Evolutionary conservation across 345 rosid genomes (phyloP).

Genomic region (Punica granatum): DNA sequence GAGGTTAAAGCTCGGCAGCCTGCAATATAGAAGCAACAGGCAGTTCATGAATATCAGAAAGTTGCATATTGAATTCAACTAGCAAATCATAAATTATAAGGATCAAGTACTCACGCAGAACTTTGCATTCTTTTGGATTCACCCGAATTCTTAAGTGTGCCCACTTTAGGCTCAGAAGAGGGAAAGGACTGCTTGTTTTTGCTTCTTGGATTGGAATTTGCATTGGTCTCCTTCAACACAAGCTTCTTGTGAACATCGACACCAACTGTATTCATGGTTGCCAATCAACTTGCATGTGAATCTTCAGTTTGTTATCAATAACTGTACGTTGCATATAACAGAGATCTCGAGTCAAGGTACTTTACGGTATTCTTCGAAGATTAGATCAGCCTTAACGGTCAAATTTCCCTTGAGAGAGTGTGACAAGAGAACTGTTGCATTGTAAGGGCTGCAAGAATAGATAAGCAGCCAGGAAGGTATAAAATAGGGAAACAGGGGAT

Average conservation of each 20-base stretch:
- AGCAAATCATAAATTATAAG: conserved; percentile 1
- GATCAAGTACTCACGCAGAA: conserved; percentile 34
- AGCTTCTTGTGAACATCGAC: conserved; percentile 65
- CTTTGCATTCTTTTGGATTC: conserved; percentile 16
- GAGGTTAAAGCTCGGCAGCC: conserved; percentile 94
- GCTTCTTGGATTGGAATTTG: conserved; percentile 16
- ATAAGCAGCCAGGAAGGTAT: not conserved
- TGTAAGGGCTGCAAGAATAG: conserved; percentile 67
- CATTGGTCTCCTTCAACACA: conserved; percentile 29
- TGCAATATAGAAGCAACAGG: conserved; percentile 24
- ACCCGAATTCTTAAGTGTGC: conserved; percentile 15
- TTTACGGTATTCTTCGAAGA: conserved; percentile 85
- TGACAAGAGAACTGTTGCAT: conserved; percentile 40
- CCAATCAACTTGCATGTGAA: conserved; percentile 1
- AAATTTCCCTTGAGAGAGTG: conserved; percentile 38
- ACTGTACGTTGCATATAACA: conserved; percentile 5
- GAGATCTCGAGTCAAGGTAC: conserved; percentile 5
- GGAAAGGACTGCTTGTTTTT: conserved; percentile 29
- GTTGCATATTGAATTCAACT: not conserved
- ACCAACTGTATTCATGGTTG: conserved; percentile 52
- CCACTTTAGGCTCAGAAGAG: conserved; percentile 19
- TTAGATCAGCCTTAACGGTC: conserved; percentile 73
- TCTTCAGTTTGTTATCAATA: not conserved
- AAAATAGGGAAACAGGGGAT: not conserved
- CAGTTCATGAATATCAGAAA: not conserved